A percentile compares a stretch with the other conserved stretches of the same genome.
Evolutionary conservation across 1,284 basidiomycete genomes (phyloP).

Genomic region (Marasmius oreades): DNA sequence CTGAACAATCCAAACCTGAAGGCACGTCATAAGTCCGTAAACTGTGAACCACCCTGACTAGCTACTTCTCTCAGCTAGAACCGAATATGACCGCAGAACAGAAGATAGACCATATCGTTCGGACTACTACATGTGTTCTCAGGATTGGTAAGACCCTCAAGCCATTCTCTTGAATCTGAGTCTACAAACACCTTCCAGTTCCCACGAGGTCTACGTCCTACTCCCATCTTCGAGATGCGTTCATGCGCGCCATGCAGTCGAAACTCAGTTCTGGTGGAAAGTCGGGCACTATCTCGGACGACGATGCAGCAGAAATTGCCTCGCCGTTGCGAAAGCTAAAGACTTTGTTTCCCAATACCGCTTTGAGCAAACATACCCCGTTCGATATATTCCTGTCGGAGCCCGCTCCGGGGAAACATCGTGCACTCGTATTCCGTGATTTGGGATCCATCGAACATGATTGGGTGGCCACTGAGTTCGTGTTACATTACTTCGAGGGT

Average conservation of each 20-base stretch:
- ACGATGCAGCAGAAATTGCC: slow-evolving; percentile 53
- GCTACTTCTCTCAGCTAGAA: slow-evolving; percentile 20
- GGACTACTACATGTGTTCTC: slow-evolving; percentile 68
- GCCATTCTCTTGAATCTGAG: background rate
- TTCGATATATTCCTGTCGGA: slow-evolving; percentile 67
- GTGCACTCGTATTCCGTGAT: slow-evolving; percentile 66
- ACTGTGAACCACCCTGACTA: slow-evolving; percentile 27
- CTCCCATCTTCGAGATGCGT: slow-evolving; percentile 82
- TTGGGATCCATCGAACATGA: slow-evolving; percentile 66
- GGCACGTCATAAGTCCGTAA: slow-evolving; percentile 26
- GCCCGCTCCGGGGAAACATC: slow-evolving; percentile 45
- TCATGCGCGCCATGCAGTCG: slow-evolving; percentile 70
- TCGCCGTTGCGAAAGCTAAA: slow-evolving; percentile 70
- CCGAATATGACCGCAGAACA: slow-evolving; percentile 53
- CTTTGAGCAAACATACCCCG: slow-evolving; percentile 59
- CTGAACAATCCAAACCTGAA: slow-evolving; percentile 57
- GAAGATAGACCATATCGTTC: slow-evolving; percentile 65
- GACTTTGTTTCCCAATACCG: slow-evolving; percentile 69
- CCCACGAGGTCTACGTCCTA: slow-evolving; percentile 81
- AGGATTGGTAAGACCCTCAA: slow-evolving; percentile 54
- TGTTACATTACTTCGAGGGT: slow-evolving; percentile 72
- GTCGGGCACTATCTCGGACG: slow-evolving; percentile 48
- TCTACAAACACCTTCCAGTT: slow-evolving; percentile 40
- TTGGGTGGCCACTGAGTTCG: slow-evolving; percentile 72
- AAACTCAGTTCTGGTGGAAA: slow-evolving; percentile 58